Evolutionary conservation across 2,329 filamentous ascomycete species (phyloP).

Genomic region (Penicillium sp.): DNA sequence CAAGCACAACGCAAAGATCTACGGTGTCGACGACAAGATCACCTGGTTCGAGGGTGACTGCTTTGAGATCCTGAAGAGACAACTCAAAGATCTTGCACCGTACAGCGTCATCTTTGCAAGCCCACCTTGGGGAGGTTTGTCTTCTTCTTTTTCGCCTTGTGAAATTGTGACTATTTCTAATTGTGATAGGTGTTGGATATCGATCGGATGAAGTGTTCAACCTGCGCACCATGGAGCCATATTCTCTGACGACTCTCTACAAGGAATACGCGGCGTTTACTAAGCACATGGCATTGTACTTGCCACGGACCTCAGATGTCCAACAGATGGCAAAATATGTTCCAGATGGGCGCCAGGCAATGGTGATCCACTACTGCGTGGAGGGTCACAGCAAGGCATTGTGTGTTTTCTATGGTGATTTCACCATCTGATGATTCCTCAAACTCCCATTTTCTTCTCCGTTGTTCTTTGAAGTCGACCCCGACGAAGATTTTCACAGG

Average conservation of each 20-base stretch:
- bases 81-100: conserved; percentile 49
- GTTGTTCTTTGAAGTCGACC: not conserved
- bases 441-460: not conserved
- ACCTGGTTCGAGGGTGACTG: conserved; percentile 86
- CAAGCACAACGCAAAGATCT: conserved; percentile 85
- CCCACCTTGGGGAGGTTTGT: conserved; percentile 71
- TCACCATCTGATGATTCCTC: conserved; percentile 37
- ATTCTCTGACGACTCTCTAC: conserved; percentile 66
- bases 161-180: conserved; percentile 6
- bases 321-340: conserved; percentile 68
- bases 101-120: conserved; percentile 68
- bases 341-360: conserved; percentile 57
- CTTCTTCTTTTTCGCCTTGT: not conserved
- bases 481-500: not conserved
- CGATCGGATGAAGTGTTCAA: conserved; percentile 72
- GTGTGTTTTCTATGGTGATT: conserved; percentile 60
- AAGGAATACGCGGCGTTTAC: conserved; percentile 57
- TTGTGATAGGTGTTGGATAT: conserved; percentile 60
- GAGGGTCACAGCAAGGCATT: conserved; percentile 80
- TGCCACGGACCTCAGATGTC: conserved; percentile 83
- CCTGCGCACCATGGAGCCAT: conserved; percentile 83
- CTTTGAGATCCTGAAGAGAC: conserved; percentile 66
- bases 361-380: conserved; percentile 88
- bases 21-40: conserved; percentile 75
- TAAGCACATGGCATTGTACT: conserved; percentile 67